phyloP scores from a whole-genome alignment of 805 yeast species.

The Tetrapisispora nanseiensis region DNA sequence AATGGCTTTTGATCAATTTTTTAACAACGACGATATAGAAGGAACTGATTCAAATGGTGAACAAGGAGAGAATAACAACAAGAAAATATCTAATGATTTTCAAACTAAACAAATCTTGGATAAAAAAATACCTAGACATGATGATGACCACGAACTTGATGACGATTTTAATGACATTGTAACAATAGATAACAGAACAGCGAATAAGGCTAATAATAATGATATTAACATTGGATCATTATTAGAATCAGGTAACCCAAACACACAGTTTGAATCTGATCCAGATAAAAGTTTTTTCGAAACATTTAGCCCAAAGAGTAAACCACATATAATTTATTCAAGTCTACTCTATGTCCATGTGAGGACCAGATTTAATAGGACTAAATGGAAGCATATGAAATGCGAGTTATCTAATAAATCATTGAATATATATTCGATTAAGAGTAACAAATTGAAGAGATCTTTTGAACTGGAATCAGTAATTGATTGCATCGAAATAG shows the following conservation, averaged over 20 bases:
- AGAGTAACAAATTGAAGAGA: constrained; percentile 10
- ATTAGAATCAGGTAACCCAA: not conserved
- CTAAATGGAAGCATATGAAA: constrained; percentile 14
- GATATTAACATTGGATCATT: not conserved
- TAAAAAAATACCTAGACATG: not conserved
- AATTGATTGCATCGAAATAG: constrained; percentile 16
- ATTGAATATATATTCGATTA: constrained; percentile 11
- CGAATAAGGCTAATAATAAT: not conserved
- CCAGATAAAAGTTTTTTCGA: constrained; percentile 10
- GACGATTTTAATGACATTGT: constrained; percentile 3
- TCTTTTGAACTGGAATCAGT: constrained; percentile 9
- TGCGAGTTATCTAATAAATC: constrained; percentile 11
- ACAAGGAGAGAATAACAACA: not conserved
- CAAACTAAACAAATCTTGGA: not conserved
- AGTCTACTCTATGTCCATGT: constrained; percentile 12
- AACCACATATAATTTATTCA: constrained; percentile 9
- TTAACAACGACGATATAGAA: not conserved
- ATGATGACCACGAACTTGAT: constrained; percentile 2
- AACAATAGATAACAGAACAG: not conserved
- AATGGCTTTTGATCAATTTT: constrained; percentile 10
- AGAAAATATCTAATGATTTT: not conserved
- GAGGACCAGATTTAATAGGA: constrained; percentile 12
- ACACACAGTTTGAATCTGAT: not conserved
- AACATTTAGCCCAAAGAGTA: constrained; percentile 11
- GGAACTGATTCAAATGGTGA: not conserved